These are phyloP conservation scores for Nakaseomyces kungkrabaensis DNA, from an alignment of 1,139 yeast species.

Conservation along the genomic window DNA sequence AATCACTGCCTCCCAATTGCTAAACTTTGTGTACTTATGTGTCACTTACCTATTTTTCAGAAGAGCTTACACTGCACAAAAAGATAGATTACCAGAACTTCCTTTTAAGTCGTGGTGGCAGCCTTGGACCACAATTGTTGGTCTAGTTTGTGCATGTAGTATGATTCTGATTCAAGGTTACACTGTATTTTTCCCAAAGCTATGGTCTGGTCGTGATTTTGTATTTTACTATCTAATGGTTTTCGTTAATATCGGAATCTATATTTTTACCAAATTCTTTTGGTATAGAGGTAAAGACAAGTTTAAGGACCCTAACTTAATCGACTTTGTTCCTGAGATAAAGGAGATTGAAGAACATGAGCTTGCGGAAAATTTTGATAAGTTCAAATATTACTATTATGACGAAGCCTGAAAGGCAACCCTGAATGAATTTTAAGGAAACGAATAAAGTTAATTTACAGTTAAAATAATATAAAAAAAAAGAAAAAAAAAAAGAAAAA, in stretches of 20 bases:
- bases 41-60: conserved; percentile 56
- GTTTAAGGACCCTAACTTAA: conserved; percentile 40
- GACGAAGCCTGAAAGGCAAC: conserved; percentile 5
- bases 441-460: background rate
- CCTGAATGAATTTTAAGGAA: background rate
- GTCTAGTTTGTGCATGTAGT: conserved; percentile 35
- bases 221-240: conserved; percentile 60
- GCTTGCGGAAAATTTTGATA: conserved; percentile 15
- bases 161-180: conserved; percentile 64
- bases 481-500: background rate
- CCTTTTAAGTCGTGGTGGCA: conserved; percentile 50
- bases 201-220: conserved; percentile 53
- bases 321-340: conserved; percentile 47
- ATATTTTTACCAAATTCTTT: conserved; percentile 46
- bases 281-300: conserved; percentile 36
- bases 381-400: conserved; percentile 13
- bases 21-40: conserved; percentile 58
- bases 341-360: conserved; percentile 53
- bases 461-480: background rate
- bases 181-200: conserved; percentile 52
- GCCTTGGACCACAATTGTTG: conserved; percentile 47
- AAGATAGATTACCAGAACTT: conserved; percentile 42
- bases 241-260: conserved; percentile 50
- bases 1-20: conserved; percentile 70
- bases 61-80: conserved; percentile 51